Evolutionary conservation across 2,329 filamentous ascomycete genomes (phyloP), one percentile per base, ranked within the genome.

Genomic region (Fonsecaea nubica): DNA sequence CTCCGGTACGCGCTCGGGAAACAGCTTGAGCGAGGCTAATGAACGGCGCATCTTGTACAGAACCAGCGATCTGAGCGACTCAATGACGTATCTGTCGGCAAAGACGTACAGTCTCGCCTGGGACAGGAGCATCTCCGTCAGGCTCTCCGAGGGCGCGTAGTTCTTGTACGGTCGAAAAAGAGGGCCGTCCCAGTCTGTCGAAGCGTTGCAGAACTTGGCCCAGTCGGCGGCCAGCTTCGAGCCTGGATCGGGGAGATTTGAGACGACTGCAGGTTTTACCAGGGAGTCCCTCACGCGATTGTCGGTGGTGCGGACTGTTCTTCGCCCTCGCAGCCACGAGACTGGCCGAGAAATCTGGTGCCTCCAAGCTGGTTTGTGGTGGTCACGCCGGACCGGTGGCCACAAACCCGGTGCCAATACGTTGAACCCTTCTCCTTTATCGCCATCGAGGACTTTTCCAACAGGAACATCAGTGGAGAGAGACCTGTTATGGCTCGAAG

Each of bases 31-130:
- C 0, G 64, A 33, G 7, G 67, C 67, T 25, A 81, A 67, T 1
- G 72, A 76, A 5, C 72, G 65, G 33, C 76, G 73, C 38, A 81
- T 68, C 66, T 79, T 79, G 35, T 71, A 63, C 1, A 78, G 62
- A 21, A 74, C 71, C 6, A 78, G 68, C 1, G 67, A 65, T 59
- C 72, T 65, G 30, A 81, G 74, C 1, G 69, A 35, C 6, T 74
- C 53, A 25, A 80, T 78, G 32, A 75, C 72, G 68, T 80, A 80
- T 42, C 74, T 78, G 62, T 83, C 78, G 1, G 79, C 77, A n/a
- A 82, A 73, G 2, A 78, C 73, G 55, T 79, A 81, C 6, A 82
- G 66, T n/a, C 72, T 73, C 1, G 77, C 79, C 66, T 80, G 79
- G 13, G 72, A 74, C 3, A 81, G 71, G 53, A 82, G 30, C 2